Conservation (phyloP, 805 yeast genomes). For the Candida boleticola region DNA sequence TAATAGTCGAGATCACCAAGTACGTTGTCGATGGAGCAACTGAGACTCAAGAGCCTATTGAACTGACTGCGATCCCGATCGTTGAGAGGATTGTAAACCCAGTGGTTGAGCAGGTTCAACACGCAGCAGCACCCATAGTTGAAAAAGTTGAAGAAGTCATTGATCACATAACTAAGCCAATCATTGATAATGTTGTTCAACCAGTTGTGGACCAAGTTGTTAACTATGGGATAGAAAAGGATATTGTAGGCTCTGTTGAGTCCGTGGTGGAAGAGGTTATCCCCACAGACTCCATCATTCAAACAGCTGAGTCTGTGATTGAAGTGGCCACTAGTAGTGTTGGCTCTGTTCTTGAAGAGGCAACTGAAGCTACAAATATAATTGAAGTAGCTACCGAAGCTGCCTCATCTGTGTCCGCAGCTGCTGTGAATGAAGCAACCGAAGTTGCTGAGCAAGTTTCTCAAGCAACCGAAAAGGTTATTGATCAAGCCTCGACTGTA, state of each 20-base stretch:
- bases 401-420: neutral
- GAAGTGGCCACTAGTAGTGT: neutral
- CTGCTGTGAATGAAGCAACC: slow-evolving; percentile 1
- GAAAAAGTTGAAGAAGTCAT: neutral
- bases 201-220: neutral
- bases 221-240: neutral
- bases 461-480: neutral
- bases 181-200: neutral
- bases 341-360: neutral
- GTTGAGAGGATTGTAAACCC: neutral
- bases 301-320: neutral
- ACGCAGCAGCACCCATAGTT: neutral
- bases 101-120: neutral
- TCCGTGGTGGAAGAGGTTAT: too few species aligned
- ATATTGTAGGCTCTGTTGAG: neutral
- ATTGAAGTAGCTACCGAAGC: slow-evolving; percentile 6
- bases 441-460: neutral
- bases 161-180: neutral
- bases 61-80: neutral
- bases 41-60: neutral
- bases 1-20: neutral
- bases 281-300: too few species aligned
- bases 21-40: too few species aligned
- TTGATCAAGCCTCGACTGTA: neutral
- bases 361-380: neutral